Base-by-base conservation (phyloP, 2,329 filamentous ascomycete genomes). In the Lachnellula occidentalis region DNA sequence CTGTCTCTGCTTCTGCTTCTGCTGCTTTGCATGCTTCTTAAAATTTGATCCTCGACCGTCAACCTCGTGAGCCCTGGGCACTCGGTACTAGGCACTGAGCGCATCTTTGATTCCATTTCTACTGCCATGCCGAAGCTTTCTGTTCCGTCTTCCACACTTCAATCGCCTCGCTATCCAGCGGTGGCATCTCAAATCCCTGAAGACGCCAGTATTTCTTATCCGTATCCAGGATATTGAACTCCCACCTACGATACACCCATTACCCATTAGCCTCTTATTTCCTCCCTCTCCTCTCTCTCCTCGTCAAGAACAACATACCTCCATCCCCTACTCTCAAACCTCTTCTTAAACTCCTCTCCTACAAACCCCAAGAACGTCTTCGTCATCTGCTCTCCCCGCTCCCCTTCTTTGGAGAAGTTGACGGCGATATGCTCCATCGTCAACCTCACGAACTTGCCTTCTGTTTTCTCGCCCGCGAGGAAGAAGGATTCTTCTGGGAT, bases 391-490 rank as follows among this genome's bases (percentile, higher is more conserved):
- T 58, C 50, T 27, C 50, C 49, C 19, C 46, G 14, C 8, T n/a
- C 34, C 0, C 27, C 7, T 36, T 58, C 51, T 3, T 53, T 46
- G 3, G 53, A 45, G 45, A 48, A 58, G 42, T 62, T 59, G 7
- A 62, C 34, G 8, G 58, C 60, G 15, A 61, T 59, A 22, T 62
- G 60, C n/a, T 62, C 60, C 7, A 56, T 50, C n/a, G 51, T 58
- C 41, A 62, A 48, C 15, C 60, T 51, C 5, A 62, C 50, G 24
- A 62, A 62, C 39, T 54, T 62, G 1, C 58, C 58, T 3, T 58
- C 27, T 3, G 56, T 57, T 2, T 55, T 53, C 5, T 52, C 46
- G 24, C 57, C 57, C 7, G 39, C 56, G 8, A 59, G 36, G 52
- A 59, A 62, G 36, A 58, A 61, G n/a, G 51, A 50, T 22, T 22